Evolutionary conservation across 805 yeast species (phyloP), one percentile per base, ranked within the genome.

Genomic region (Torulaspora quercuum): DNA sequence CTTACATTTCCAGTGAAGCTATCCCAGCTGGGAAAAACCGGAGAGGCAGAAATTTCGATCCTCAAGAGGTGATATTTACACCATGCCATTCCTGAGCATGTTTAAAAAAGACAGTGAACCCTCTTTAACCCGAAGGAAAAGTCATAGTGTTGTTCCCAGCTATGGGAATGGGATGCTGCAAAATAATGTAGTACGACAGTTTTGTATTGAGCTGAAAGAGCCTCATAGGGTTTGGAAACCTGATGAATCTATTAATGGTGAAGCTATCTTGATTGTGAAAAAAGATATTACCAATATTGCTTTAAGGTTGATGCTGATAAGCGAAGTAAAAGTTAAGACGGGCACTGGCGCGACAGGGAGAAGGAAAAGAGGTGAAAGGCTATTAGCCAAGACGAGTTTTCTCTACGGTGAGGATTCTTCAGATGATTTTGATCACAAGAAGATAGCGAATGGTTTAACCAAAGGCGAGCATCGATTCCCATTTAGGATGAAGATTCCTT

Each of bases 401-500:
- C 68, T 82, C 12, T 81, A 78, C 50, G 88, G 88, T 1, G 61
- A 40, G 12, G 52, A 48, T n/a, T 34, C 32, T 33, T 37, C 21
- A 53, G 57, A 26, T 44, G 49, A 6, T 40, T 33, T 8, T 32
- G 32, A 24, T 22, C 20, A 24, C 22, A 33, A 31, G 7, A 20
- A 30, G 3, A 34, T 49, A 9, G 25, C 41, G 2, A 55, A 58
- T 40, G 84, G 84, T 0, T 57, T 83, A n/a, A 73, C 77, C 12
- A 76, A 78, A 51, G 96, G 96, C 26, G 90, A 84, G 53, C 96
- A 88, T 60, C 64, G 85, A 22, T 88, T 89, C 55, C 95, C 95
- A 13, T 89, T 88, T 54, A 75, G 82, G 31, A 83, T 88, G 27
- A 80, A 76, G 48, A 68, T 88, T n/a, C 95, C 96, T 1, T 72